Evolutionary conservation across 306 rosid species (phyloP).

Genomic region (Vigna trinervia): DNA sequence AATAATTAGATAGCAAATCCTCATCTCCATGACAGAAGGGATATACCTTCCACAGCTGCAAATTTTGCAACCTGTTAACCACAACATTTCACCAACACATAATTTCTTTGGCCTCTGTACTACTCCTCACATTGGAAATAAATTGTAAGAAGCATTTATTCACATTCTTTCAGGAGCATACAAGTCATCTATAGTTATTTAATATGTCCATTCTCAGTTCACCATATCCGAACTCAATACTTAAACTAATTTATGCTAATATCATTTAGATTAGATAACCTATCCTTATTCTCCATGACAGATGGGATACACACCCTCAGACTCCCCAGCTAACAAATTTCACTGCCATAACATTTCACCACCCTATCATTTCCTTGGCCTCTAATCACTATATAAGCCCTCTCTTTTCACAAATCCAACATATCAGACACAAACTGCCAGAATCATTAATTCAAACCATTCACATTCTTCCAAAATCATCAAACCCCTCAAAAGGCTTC

Average conservation of each 20-base stretch:
- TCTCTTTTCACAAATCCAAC: neutral
- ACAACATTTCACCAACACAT: constrained; percentile 37
- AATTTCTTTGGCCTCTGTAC: constrained; percentile 35
- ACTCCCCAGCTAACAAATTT: constrained; percentile 14
- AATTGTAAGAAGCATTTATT: neutral
- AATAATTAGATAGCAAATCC: constrained; percentile 41
- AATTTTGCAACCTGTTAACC: neutral
- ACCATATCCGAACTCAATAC: constrained; percentile 17
- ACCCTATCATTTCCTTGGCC: constrained; percentile 19
- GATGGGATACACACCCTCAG: constrained; percentile 8
- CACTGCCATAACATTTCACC: constrained; percentile 38
- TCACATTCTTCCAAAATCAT: constrained; percentile 9
- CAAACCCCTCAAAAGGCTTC: neutral
- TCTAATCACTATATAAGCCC: constrained; percentile 9
- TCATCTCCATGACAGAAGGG: neutral
- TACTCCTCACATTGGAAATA: neutral
- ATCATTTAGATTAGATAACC: constrained; percentile 11
- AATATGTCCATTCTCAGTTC: constrained; percentile 7
- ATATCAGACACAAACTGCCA: neutral
- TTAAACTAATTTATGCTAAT: neutral
- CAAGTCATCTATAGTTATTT: neutral
- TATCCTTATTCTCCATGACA: constrained; percentile 15
- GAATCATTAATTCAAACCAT: neutral
- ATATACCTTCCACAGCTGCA: neutral
- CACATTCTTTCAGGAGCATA: constrained; percentile 3